Conservation (phyloP, 371 early-diverging fungal species). For the Chytridiales sp. region DNA sequence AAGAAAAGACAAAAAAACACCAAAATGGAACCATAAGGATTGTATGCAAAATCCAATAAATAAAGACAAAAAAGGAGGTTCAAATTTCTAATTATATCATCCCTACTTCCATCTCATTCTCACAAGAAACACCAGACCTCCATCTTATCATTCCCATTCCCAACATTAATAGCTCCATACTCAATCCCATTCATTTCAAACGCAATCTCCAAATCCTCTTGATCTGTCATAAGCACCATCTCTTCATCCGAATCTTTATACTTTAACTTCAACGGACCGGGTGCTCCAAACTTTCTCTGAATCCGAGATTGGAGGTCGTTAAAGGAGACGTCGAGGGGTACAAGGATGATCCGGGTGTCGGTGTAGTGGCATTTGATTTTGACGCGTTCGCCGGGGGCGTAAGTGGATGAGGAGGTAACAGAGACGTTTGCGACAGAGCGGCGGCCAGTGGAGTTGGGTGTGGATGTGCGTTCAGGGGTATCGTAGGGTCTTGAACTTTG, state of each 20-base stretch:
- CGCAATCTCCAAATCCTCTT: conserved; percentile 88
- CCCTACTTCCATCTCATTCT: neutral
- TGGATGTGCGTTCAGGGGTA: too few relatives aligned
- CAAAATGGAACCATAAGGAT: too few relatives aligned
- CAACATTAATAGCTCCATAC: conserved; percentile 25
- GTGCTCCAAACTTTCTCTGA: conserved; percentile 55
- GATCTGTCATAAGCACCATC: conserved; percentile 83
- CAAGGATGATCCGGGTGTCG: conserved; percentile 67
- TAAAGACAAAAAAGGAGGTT: too few relatives aligned
- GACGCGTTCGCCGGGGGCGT: conserved; percentile 38
- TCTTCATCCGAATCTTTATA: conserved; percentile 90
- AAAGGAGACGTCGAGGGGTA: conserved; percentile 58
- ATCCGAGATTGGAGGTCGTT: conserved; percentile 61
- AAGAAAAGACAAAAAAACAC: too few relatives aligned
- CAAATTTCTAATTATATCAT: too few relatives aligned
- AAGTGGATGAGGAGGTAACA: neutral
- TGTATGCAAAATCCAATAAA: too few relatives aligned
- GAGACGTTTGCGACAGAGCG: too few relatives aligned
- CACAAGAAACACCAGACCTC: conserved; percentile 65
- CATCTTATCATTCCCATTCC: conserved; percentile 49
- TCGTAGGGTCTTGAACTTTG: too few relatives aligned
- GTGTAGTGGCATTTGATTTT: conserved; percentile 79
- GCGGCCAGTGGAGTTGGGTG: too few relatives aligned
- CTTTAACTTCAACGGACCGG: conserved; percentile 58
- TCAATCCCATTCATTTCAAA: conserved; percentile 58